phyloP scores from a whole-genome alignment of 768 basidiomycete genomes.

The Omphalotus guepiniiformis region DNA sequence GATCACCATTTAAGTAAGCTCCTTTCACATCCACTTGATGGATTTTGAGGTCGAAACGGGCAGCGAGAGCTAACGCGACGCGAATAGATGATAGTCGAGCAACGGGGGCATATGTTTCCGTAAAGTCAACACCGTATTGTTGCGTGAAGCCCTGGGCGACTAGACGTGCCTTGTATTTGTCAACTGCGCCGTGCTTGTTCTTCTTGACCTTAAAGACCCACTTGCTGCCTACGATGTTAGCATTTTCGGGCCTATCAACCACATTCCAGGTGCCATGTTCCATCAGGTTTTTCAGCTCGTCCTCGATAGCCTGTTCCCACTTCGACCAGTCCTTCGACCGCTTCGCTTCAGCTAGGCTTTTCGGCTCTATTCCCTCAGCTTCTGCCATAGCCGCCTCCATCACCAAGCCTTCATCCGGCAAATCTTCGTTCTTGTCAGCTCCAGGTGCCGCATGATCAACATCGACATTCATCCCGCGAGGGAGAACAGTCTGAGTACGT shows the following conservation, averaged over 20 bases:
- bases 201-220: slow-evolving; percentile 41
- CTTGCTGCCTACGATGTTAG: slow-evolving; percentile 30
- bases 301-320: slow-evolving; percentile 16
- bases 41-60: slow-evolving; percentile 10
- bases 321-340: slow-evolving; percentile 14
- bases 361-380: slow-evolving; percentile 12
- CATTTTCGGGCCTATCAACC: slow-evolving; percentile 19
- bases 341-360: slow-evolving; percentile 15
- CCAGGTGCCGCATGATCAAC: not conserved
- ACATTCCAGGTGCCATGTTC: slow-evolving; percentile 26
- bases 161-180: slow-evolving; percentile 36
- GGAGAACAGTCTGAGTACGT: too few species aligned
- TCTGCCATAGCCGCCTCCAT: not conserved
- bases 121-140: slow-evolving; percentile 20
- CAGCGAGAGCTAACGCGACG: slow-evolving; percentile 1
- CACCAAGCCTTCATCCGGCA: not conserved
- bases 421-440: not conserved
- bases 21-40: slow-evolving; percentile 13
- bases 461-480: not conserved
- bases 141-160: slow-evolving; percentile 40
- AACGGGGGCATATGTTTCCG: slow-evolving; percentile 12
- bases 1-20: slow-evolving; percentile 17
- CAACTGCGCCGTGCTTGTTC: slow-evolving; percentile 28
- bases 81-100: slow-evolving; percentile 8
- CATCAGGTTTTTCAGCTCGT: slow-evolving; percentile 13